A percentile compares a stretch with the other conserved stretches of the same genome.
Conservation (phyloP, 495 filamentous ascomycete genomes). For the Talaromyces wortmannii region DNA sequence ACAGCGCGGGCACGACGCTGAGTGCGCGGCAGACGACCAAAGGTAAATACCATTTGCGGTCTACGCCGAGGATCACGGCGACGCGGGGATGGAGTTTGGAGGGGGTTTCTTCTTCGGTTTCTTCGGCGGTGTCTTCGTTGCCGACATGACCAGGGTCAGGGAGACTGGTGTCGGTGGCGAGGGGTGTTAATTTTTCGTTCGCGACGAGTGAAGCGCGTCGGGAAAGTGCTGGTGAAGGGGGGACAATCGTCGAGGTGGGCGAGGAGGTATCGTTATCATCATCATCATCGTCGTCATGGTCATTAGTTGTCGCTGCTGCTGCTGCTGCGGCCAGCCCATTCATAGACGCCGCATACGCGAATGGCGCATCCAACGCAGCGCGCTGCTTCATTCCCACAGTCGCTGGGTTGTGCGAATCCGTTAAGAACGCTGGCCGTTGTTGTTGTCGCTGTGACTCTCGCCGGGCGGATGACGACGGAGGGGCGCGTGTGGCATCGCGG, state of each 20-base stretch:
- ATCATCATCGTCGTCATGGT: conserved; percentile 3
- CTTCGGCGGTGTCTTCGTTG: conserved; percentile 22
- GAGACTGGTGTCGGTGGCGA: conserved; percentile 1
- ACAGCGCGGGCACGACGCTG: conserved; percentile 51
- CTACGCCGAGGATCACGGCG: conserved; percentile 57
- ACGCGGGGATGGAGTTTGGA: conserved; percentile 54
- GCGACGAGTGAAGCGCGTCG: neutral
- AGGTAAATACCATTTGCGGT: conserved; percentile 55
- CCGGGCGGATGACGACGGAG: neutral
- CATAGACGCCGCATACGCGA: neutral
- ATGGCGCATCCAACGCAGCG: neutral
- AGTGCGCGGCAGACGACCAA: conserved; percentile 55
- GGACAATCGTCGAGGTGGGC: conserved; percentile 16
- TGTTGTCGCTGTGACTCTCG: neutral
- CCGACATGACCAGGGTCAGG: conserved; percentile 14
- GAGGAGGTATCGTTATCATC: conserved; percentile 27
- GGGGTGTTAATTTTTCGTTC: too few species aligned
- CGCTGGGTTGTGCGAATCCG: neutral
- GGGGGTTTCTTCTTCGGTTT: conserved; percentile 6
- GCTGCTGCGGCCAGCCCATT: neutral
- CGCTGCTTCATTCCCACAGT: neutral
- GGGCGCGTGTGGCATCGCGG: conserved; percentile 5
- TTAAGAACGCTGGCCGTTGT: neutral
- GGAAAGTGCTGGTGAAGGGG: conserved; percentile 28
- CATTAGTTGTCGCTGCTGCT: neutral